phyloP scores from a whole-genome alignment of 2,329 filamentous ascomycete species.

The Talaromyces sp. region DNA sequence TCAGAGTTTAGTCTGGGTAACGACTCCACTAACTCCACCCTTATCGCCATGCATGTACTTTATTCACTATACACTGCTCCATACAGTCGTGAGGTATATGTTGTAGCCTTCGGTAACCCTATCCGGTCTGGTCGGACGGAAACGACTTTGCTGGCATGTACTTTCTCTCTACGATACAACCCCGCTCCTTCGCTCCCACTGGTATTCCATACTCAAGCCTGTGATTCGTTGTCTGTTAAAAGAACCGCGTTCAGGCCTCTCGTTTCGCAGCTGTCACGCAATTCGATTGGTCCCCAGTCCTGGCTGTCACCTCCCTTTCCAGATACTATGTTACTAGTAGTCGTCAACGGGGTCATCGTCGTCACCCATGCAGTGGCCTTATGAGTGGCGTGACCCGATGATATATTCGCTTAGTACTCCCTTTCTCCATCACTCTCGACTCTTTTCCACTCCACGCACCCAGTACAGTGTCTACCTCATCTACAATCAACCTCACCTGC shows the following conservation, averaged over 20 bases:
- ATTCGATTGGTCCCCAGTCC: not conserved
- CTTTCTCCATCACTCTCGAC: not conserved
- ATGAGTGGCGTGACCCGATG: not conserved
- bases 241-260: not conserved
- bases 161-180: not conserved
- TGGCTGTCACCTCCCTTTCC: not conserved
- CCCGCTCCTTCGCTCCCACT: not conserved
- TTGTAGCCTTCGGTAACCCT: not conserved
- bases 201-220: not conserved
- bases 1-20: not conserved
- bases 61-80: not conserved
- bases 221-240: not conserved
- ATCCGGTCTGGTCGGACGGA: not conserved
- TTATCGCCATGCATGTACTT: conserved; percentile 1
- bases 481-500: not conserved
- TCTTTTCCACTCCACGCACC: not conserved
- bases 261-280: not conserved
- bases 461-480: not conserved
- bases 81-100: not conserved
- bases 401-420: not conserved
- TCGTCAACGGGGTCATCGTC: not conserved
- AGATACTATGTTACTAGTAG: not conserved
- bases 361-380: not conserved
- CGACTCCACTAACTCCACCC: conserved; percentile 9
- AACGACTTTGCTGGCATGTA: not conserved